Evolutionary conservation across 495 filamentous ascomycete genomes (phyloP).

Genomic region (Xylaria intraflava): DNA sequence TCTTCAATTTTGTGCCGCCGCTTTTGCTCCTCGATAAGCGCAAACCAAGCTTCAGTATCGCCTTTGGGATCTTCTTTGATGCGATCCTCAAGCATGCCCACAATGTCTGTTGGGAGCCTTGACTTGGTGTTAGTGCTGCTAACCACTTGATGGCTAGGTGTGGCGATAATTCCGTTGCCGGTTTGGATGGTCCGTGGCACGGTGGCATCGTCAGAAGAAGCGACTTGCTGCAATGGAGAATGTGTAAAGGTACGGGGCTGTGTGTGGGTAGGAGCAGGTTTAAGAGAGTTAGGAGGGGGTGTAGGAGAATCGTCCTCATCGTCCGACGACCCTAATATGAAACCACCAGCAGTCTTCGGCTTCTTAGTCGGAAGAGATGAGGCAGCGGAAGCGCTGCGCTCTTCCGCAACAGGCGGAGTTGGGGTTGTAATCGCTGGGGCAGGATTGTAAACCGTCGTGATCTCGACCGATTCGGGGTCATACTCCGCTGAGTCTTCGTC

Average conservation of each 20-base stretch:
- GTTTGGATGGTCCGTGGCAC: slow-evolving; percentile 20
- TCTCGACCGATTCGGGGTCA: slow-evolving; percentile 47
- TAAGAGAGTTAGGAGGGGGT: slow-evolving; percentile 6
- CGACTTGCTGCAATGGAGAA: slow-evolving; percentile 23
- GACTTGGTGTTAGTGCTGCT: slow-evolving; percentile 16
- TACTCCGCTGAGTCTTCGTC: slow-evolving; percentile 42
- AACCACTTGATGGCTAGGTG: slow-evolving; percentile 11
- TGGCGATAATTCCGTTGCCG: slow-evolving; percentile 15
- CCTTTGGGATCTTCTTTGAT: slow-evolving; percentile 86
- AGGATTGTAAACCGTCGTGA: slow-evolving; percentile 15
- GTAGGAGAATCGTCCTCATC: slow-evolving; percentile 35
- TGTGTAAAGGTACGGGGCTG: slow-evolving; percentile 10
- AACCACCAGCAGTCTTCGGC: slow-evolving; percentile 69
- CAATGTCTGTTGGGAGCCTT: slow-evolving; percentile 62
- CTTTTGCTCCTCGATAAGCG: slow-evolving; percentile 77
- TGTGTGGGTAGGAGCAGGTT: slow-evolving; percentile 11
- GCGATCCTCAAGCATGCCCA: slow-evolving; percentile 82
- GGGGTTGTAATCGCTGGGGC: slow-evolving; percentile 33
- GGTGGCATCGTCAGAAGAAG: slow-evolving; percentile 19
- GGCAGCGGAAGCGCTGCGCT: slow-evolving; percentile 24
- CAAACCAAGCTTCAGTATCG: slow-evolving; percentile 83
- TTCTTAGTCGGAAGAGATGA: slow-evolving; percentile 41
- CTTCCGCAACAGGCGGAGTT: slow-evolving; percentile 23
- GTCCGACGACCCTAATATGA: slow-evolving; percentile 69
- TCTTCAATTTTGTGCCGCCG: slow-evolving; percentile 75